Conservation (phyloP, 345 rosid genomes). For the Arabidopsis thaliana region TAIR10.1 NC_003070.9:3428001-3428500, state of each 20-base stretch:
- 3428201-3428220: conserved; percentile 86
- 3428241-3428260: conserved; percentile 98
- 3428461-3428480: neutral
- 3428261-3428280: conserved; percentile 77
- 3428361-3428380: conserved; percentile 41
- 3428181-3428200: conserved; percentile 98
- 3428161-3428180: conserved; percentile 85
- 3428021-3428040: conserved; percentile 40
- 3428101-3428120: conserved; percentile 72
- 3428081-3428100: conserved; percentile 57
- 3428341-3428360: conserved; percentile 22
- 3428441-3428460: neutral
- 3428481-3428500: conserved; percentile 9
- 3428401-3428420: neutral
- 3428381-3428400: conserved; percentile 13
- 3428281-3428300: conserved; percentile 54
- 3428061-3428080: conserved; percentile 50
- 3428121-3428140: conserved; percentile 80
- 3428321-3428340: conserved; percentile 20
- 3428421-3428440: conserved; percentile 1
- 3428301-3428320: conserved; percentile 8
- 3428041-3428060: conserved; percentile 84
- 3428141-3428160: conserved; percentile 86
- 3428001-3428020: too few relatives aligned
- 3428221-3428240: conserved; percentile 82